phyloP scores from a whole-genome alignment of 768 basidiomycete species.

The Rhizopogon salebrosus region DNA sequence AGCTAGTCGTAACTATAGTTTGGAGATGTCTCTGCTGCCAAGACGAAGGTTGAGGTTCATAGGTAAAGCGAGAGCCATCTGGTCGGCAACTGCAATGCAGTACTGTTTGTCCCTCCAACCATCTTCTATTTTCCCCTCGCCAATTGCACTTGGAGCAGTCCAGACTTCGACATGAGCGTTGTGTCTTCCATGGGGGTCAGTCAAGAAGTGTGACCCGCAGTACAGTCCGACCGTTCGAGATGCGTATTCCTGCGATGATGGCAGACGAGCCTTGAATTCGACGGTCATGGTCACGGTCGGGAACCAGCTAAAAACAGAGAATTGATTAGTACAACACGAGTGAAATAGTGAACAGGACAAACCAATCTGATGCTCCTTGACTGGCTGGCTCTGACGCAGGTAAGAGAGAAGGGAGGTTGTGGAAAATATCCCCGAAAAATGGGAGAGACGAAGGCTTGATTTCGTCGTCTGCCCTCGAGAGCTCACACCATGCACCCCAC shows the following conservation, averaged over 20 bases:
- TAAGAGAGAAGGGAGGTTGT: conserved; percentile 41
- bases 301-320: conserved; percentile 42
- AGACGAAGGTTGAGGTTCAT: conserved; percentile 21
- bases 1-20: conserved; percentile 11
- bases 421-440: conserved; percentile 53
- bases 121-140: conserved; percentile 33
- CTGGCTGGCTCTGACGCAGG: conserved; percentile 41
- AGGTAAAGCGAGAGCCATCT: conserved; percentile 49
- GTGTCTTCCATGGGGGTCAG: conserved; percentile 51
- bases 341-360: background rate
- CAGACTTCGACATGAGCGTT: conserved; percentile 59
- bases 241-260: conserved; percentile 38
- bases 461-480: conserved; percentile 41
- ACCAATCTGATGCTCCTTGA: conserved; percentile 7
- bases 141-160: conserved; percentile 56
- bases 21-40: conserved; percentile 11
- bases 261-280: conserved; percentile 61
- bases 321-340: background rate
- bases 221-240: conserved; percentile 55
- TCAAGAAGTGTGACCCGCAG: conserved; percentile 45
- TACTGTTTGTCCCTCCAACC: conserved; percentile 61
- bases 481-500: conserved; percentile 50
- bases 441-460: conserved; percentile 46
- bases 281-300: conserved; percentile 57
- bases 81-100: conserved; percentile 58